Evolutionary conservation across 2,329 filamentous ascomycete genomes (phyloP).

Genomic region (Dactylellina leptospora): DNA sequence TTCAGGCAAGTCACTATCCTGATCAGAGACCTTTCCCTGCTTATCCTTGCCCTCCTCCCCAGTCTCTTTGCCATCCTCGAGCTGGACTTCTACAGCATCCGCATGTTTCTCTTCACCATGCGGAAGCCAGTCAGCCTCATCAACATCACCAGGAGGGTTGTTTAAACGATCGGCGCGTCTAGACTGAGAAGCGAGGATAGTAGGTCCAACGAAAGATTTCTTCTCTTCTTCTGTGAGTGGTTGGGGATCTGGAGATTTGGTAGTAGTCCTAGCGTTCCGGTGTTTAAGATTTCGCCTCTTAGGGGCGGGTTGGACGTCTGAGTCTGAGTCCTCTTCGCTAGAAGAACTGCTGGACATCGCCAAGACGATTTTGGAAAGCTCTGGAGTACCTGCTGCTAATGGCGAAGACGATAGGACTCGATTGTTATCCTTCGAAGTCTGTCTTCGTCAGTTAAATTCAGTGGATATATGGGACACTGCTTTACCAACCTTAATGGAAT

Average conservation of each 20-base stretch:
- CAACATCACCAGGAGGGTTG: background rate
- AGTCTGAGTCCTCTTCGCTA: background rate
- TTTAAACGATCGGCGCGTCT: conserved; percentile 7
- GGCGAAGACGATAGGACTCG: background rate
- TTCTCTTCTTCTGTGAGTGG: background rate
- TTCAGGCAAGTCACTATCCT: no score
- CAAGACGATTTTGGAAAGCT: background rate
- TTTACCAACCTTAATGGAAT: no score
- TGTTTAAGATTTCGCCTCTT: no score
- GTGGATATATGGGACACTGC: no score
- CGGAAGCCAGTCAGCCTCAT: background rate
- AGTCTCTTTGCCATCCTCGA: no score
- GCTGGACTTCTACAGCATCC: background rate
- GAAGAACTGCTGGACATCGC: conserved; percentile 2
- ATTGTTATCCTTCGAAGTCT: background rate
- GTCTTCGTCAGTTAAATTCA: no score
- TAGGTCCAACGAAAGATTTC: conserved; percentile 1
- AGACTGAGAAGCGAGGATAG: conserved; percentile 7
- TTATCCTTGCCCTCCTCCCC: no score
- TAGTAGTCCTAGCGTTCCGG: background rate
- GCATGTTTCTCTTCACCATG: background rate
- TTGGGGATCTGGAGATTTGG: background rate
- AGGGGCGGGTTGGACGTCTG: background rate
- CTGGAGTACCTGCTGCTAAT: conserved; percentile 18
- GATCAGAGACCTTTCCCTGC: no score